These are phyloP conservation scores for Ichthyophonus hoferi DNA, from an alignment of 208 protist species.

Conservation along the genomic window DNA sequence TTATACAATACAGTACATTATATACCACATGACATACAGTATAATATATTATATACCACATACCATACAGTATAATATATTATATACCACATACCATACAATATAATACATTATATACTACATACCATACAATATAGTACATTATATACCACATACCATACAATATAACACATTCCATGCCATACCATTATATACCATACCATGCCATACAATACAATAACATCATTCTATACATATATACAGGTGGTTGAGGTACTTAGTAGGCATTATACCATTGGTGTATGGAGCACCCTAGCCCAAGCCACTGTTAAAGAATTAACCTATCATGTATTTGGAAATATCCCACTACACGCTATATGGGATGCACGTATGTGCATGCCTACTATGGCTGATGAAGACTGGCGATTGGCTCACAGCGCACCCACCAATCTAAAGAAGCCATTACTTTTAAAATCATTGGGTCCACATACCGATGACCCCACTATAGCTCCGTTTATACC, in stretches of 20 bases:
- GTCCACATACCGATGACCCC: background rate
- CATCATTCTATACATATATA: too few species aligned
- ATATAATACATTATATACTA: too few species aligned
- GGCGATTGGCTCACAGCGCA: background rate
- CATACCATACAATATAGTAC: too few species aligned
- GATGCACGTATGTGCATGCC: background rate
- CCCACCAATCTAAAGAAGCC: background rate
- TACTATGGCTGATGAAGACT: background rate
- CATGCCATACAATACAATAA: too few species aligned
- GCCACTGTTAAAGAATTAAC: background rate
- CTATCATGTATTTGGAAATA: background rate
- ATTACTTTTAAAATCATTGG: background rate
- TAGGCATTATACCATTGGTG: background rate
- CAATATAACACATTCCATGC: too few species aligned
- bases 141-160: too few species aligned
- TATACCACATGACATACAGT: too few species aligned
- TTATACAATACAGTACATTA: too few species aligned
- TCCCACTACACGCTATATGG: background rate
- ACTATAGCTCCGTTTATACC: background rate
- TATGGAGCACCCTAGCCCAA: background rate
- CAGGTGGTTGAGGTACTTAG: background rate
- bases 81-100: too few species aligned
- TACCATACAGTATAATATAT: too few species aligned
- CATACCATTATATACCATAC: too few species aligned
- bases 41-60: too few species aligned